A percentile compares a stretch with the other conserved stretches of the same genome.
These are phyloP conservation scores for Jackrogersella multiformis DNA, from an alignment of 495 filamentous ascomycete genomes.

Conservation along the genomic window DNA sequence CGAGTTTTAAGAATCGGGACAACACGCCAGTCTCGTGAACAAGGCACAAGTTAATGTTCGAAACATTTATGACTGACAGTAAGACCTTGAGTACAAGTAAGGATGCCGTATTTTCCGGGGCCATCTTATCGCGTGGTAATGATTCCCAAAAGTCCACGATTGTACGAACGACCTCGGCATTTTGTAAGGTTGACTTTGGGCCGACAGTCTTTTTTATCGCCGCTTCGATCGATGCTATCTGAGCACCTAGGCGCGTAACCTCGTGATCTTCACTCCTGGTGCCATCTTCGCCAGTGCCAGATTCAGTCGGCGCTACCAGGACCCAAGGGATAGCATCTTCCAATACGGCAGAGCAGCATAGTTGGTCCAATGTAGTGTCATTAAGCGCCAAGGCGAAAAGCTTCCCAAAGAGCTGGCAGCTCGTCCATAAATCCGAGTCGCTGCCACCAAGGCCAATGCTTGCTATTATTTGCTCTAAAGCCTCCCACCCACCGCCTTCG, in stretches of 20 bases:
- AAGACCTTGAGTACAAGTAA: constrained; percentile 67
- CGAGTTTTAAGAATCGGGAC: constrained; percentile 71
- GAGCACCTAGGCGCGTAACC: constrained; percentile 21
- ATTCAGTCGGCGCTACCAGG: constrained; percentile 46
- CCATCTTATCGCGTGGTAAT: constrained; percentile 57
- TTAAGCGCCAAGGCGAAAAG: constrained; percentile 85
- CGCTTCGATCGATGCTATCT: constrained; percentile 50
- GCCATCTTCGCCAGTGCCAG: constrained; percentile 28
- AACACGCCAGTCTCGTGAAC: constrained; percentile 82
- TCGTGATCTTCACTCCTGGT: constrained; percentile 37
- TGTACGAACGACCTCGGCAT: constrained; percentile 70
- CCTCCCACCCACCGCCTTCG: constrained; percentile 77
- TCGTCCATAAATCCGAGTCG: constrained; percentile 67
- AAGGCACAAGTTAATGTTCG: constrained; percentile 76
- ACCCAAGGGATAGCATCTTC: constrained; percentile 47
- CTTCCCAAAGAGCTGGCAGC: constrained; percentile 81
- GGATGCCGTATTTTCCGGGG: constrained; percentile 59
- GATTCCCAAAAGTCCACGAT: constrained; percentile 73
- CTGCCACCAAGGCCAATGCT: constrained; percentile 67
- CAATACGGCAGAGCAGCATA: constrained; percentile 53
- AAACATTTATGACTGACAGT: constrained; percentile 62
- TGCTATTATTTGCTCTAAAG: constrained; percentile 74
- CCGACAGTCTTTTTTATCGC: constrained; percentile 60
- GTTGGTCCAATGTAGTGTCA: constrained; percentile 70
- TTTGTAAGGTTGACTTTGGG: constrained; percentile 65